Base-by-base conservation (phyloP, 768 basidiomycete species). In the Xerocomus spinulosus region DNA sequence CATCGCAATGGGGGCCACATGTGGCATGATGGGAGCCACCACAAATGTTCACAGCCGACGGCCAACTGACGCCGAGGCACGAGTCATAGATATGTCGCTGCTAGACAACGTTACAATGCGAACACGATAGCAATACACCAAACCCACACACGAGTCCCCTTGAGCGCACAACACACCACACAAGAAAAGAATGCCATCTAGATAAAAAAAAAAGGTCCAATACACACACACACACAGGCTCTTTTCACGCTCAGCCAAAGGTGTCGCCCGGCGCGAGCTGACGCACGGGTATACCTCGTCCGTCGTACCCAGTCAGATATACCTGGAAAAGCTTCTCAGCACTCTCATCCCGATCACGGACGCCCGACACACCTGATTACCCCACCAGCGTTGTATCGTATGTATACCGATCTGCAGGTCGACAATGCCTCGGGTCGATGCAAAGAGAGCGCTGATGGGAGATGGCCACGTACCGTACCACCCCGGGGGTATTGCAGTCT, bases 311-410 rank as follows among this genome's bases (percentile, higher is more conserved):
- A 3, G 44, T 52, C 18, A 7, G 49, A 25, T 49, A 65, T 2
- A 67, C 65, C 65, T 65, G 4, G 24, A 12, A 26, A 7, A 24
- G 25, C 7, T 21, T 13, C 20, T 36, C 35, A 36, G 17, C 5
- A 6, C 3, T 33, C 9, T 18, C 5, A 7, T 15, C 18, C 17
- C 4, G 4, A 6, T 8, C 32, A 33, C 20, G 35, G 20, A n/a
- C 20, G 4, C 9, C 10, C 18, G 5, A 38, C 46, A n/a, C 36
- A 60, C 64, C 18, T 23, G 51, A 42, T 66, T 66, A 7, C 64
- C 64, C 64, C 64, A 68, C 64, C 64, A 66, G 1, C 13, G 26
- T 4, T 55, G 59, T 35, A 66, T 30, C 4, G 41, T 50, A 9
- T 37, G 29, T 24, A 21, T 1, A 3, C 64, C 61, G 21, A 66